Evolutionary conservation across 768 basidiomycete species (phyloP).

Genomic region (Rhodotorula sphaerocarpa): DNA sequence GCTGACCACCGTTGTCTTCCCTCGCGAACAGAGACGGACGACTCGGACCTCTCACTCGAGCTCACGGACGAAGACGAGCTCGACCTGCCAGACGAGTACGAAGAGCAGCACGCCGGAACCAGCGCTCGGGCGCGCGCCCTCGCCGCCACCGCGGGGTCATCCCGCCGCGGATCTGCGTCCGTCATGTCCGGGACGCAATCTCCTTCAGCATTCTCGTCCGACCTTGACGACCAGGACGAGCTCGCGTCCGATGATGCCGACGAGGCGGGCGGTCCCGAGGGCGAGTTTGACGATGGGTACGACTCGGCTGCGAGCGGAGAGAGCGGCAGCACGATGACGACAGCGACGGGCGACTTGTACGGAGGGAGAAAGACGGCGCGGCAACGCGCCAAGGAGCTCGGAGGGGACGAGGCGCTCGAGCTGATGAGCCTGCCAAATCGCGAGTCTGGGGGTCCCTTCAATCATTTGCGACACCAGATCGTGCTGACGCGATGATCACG

Average conservation of each 20-base stretch:
- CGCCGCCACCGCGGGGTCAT: too few species aligned
- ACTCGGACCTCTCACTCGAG: constrained; percentile 14
- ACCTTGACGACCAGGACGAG: neutral
- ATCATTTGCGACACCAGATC: too few species aligned
- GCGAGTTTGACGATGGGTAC: constrained; percentile 13
- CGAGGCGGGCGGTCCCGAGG: constrained; percentile 3
- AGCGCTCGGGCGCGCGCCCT: too few species aligned
- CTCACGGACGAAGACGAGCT: constrained; percentile 4
- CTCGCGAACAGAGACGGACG: constrained; percentile 5
- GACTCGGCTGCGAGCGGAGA: constrained; percentile 1
- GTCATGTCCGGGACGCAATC: neutral
- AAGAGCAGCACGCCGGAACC: too few species aligned
- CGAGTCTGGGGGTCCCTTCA: too few species aligned
- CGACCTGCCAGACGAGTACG: too few species aligned
- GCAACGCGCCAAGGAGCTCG: constrained; percentile 38
- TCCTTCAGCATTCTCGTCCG: neutral
- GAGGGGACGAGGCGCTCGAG: constrained; percentile 31
- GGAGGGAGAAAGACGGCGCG: constrained; percentile 38
- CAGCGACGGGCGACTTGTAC: constrained; percentile 7
- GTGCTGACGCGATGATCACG: too few species aligned
- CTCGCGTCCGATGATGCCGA: constrained; percentile 1
- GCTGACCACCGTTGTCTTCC: neutral
- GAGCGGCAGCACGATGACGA: neutral
- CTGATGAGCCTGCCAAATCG: constrained; percentile 36
- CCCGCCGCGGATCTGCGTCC: neutral